Percentiles rank a stretch among this genome's conserved stretches.
phyloP scores from a whole-genome alignment of 202 grass and related monocot genomes.

The Cymbopogon flexuosus region DNA sequence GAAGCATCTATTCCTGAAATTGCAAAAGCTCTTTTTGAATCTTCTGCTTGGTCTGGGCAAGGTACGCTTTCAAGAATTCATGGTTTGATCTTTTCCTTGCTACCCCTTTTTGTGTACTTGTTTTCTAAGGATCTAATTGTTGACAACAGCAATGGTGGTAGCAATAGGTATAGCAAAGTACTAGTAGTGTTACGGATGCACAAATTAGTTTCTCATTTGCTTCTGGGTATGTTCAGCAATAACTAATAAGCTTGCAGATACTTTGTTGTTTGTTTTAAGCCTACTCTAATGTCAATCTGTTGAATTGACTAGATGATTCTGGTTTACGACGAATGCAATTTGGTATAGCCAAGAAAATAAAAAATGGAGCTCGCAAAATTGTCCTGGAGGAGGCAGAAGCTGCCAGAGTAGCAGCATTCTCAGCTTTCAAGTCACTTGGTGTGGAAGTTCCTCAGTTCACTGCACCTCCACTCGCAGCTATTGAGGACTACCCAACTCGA shows the following conservation, averaged over 20 bases:
- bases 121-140: slow-evolving; percentile 1
- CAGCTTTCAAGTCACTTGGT: slow-evolving; percentile 91
- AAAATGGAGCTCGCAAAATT: slow-evolving; percentile 86
- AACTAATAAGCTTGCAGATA: background rate
- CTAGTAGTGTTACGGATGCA: background rate
- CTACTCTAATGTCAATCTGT: slow-evolving; percentile 28
- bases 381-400: slow-evolving; percentile 95
- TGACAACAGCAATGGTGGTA: background rate
- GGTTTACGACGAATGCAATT: slow-evolving; percentile 65
- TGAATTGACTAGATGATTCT: slow-evolving; percentile 46
- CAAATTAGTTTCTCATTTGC: background rate
- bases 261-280: background rate
- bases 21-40: slow-evolving; percentile 77
- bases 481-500: slow-evolving; percentile 41
- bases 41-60: slow-evolving; percentile 65
- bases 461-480: slow-evolving; percentile 46
- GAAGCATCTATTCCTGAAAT: slow-evolving; percentile 87
- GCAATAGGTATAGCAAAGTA: background rate
- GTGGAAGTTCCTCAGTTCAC: slow-evolving; percentile 78
- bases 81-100: slow-evolving; percentile 13
- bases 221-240: background rate
- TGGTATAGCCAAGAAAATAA: slow-evolving; percentile 92
- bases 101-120: slow-evolving; percentile 9
- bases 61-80: slow-evolving; percentile 39
- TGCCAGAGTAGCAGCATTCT: slow-evolving; percentile 77